Conservation (phyloP, 805 yeast species). For the Barnettozyma wickerhamii region DNA sequence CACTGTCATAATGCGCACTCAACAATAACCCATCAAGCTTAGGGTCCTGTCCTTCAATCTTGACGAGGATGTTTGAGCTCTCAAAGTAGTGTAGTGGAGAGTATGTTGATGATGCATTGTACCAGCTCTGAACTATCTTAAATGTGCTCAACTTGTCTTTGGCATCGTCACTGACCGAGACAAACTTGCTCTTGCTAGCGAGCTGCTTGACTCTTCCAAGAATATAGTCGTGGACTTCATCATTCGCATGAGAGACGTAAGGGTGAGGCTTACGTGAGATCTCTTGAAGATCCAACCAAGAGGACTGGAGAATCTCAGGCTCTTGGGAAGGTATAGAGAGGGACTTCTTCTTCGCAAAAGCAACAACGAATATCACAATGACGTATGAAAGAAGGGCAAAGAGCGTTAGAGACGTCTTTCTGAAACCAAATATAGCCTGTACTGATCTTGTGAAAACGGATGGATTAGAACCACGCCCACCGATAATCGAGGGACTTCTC, state of each 20-base stretch:
- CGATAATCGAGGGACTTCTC: background rate
- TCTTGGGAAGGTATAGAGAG: conserved; percentile 40
- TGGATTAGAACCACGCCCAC: background rate
- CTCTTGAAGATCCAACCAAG: conserved; percentile 72
- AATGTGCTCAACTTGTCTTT: conserved; percentile 37
- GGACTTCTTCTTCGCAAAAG: conserved; percentile 37
- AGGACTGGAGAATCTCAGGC: conserved; percentile 32
- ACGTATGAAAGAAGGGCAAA: conserved; percentile 46
- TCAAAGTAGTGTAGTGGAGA: conserved; percentile 69
- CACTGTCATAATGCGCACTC: conserved; percentile 88
- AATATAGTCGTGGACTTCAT: conserved; percentile 68
- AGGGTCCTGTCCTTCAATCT: conserved; percentile 59
- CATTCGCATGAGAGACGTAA: conserved; percentile 73
- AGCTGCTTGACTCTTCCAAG: conserved; percentile 36
- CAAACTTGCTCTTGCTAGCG: conserved; percentile 24
- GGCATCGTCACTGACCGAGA: conserved; percentile 34
- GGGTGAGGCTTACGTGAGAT: conserved; percentile 72
- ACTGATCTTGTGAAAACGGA: conserved; percentile 23
- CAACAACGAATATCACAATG: conserved; percentile 35
- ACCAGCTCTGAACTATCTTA: conserved; percentile 47
- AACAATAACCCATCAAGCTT: conserved; percentile 62
- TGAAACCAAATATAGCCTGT: conserved; percentile 58
- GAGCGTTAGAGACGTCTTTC: conserved; percentile 65
- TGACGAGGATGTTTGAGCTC: conserved; percentile 74
- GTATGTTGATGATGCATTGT: conserved; percentile 35